Evolutionary conservation across 2,329 filamentous ascomycete genomes (phyloP), one percentile per base, ranked within the genome.

Genomic region (Tolypocladium ophioglossoides): DNA sequence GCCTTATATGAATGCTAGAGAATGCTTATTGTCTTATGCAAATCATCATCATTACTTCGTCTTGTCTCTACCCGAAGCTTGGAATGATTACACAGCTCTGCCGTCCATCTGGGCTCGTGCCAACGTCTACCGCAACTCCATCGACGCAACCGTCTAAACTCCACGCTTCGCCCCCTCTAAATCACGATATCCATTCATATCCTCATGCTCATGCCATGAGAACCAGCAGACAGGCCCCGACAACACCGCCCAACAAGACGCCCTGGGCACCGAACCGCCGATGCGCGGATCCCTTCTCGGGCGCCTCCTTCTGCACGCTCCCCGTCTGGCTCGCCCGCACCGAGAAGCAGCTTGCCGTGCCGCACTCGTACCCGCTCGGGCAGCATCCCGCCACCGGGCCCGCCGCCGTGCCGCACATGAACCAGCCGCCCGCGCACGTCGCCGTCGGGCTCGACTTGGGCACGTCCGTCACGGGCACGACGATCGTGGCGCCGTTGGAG

Each of bases 311-410:
- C 59, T 77, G 75, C 52, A 84, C 74, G 32, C 78, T 80, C 8
- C 72, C 78, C n/a, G 80, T 84, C 48, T 75, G 73, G 9, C 74
- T 76, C 9, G 71, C 75, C 50, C 72, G 74, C 40, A 66, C 67
- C 6, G 82, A 78, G 34, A 83, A 85, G 70, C 89, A 95, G 66
- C 85, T 90, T 24, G 78, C 80, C 22, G 77, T 77, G 1, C 87
- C 90, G 69, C 90, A 95, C 4, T 69, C 70, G 68, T 86, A 95
- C 2, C 89, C 88, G 44, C 71, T 78, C 0, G 91, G 91, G 74
- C 92, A 97, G 68, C 92, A 97, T 8, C 90, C 91, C 0, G 90
- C 84, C 0, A 86, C 82, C 0, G 78, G 73, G n/a, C 79, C 79
- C 0, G 71, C 78, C 3, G 71, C 72, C 14, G 74, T 54, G 68